Base-by-base conservation (phyloP, 1,139 yeast species). In the Eremothecium sinecaudum region DNA sequence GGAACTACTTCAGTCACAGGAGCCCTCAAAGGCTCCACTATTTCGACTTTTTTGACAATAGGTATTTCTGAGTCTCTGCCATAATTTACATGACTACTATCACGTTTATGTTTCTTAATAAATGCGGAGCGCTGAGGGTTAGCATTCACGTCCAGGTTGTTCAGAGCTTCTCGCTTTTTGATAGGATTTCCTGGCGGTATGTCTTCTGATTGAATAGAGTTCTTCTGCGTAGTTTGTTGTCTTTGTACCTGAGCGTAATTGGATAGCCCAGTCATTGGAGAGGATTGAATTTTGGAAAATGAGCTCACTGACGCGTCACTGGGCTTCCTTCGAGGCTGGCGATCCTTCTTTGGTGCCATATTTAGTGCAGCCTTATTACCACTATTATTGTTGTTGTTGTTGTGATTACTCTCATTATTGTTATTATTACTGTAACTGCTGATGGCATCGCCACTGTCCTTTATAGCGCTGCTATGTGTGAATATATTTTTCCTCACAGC, bases 91-190 rank as follows among this genome's bases (percentile, higher is more conserved):
- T 13, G 12, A 2, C 22, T 24, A 17, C 35, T 38, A 4, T 39
- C 35, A 5, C 11, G 13, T 7, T 27, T 27, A 11, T 27, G 30
- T 27, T 27, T 27, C 13, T 30, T 32, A 14, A 20, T 21, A n/a
- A 31, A 18, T 12, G n/a, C 12, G 9, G 23, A 17, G 25, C 19
- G 28, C 17, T 15, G 28, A 24, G 13, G 33, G 16, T 28, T 33
- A 23, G 43, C 45, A 41, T 54, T 54, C n/a, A 51, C 34, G 39
- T 50, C 48, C 9, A 53, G 43, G 36, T 37, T 47, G 29, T 49
- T 41, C 34, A 53, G 46, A 14, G 51, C 56, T 35, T 51, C 56
- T 32, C 59, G 40, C 24, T 44, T 47, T 15, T 29, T 35, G 18
- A 21, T 27, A 23, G 32, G 24, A 22, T 30, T 26, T 14, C 22